Evolutionary conservation across 2,329 filamentous ascomycete genomes (phyloP), one percentile per base, ranked within the genome.

Genomic region (Ophiostoma sp.): DNA sequence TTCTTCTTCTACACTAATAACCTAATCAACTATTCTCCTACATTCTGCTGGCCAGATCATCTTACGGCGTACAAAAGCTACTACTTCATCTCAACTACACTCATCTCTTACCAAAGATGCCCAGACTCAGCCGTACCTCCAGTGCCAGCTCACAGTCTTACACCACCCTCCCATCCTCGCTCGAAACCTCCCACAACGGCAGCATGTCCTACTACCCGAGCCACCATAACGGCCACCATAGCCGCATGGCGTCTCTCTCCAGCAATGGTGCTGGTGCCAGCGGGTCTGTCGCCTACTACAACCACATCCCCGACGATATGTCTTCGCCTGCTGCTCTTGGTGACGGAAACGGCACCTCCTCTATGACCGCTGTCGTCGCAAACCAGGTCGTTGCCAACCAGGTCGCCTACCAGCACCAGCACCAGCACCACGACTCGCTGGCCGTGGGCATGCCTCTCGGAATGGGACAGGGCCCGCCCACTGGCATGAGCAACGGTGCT

Each of bases 171-270:
- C 72, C 58, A 72, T 73, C 40, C 71, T 74, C 65, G 63, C 55
- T 70, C 73, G 66, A 68, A 71, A 12, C 70, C 71, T 5, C 60
- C 49, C 72, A 38, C 69, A 74, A 16, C 11, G 45, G 52, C 70
- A 60, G 68, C 72, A 77, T 78, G 76, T 70, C 76, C 44, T 78
- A 77, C 73, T 78, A 78, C 72, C n/a, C 63, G 1, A 14, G 7
- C 63, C 18, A 45, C 63, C 27, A 27, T 27, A 64, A 11, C 18
- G 18, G n/a, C 42, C 41, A 45, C 63, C 41, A 44, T 42, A 38
- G 42, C 63, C 62, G 40, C 41, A 45, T 64, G 62, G 62, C 55
- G 7, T 60, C 55, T 8, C 18, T 60, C 27, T 60, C 55, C 2
- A 60, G 55, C 16, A 41, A 64, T 36, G 62, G 40, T 27, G 62